Percentiles rank a stretch among this genome's conserved stretches.
These are phyloP conservation scores for Phylloporus arenicola DNA, from an alignment of 768 basidiomycete species.

Conservation along the genomic window DNA sequence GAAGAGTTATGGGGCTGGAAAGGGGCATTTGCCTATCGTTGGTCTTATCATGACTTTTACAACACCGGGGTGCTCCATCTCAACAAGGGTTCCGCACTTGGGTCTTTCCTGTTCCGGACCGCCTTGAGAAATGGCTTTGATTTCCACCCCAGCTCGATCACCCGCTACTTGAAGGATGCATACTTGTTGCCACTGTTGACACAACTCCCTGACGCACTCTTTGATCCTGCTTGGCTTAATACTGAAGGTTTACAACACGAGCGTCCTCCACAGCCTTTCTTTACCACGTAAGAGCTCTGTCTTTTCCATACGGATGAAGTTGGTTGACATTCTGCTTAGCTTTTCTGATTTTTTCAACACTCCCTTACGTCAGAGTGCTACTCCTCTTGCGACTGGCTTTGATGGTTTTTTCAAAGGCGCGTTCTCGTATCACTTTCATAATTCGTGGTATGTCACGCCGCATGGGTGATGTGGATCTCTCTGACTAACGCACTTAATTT, in stretches of 20 bases:
- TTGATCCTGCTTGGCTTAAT: conserved; percentile 76
- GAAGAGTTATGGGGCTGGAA: conserved; percentile 23
- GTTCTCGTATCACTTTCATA: conserved; percentile 93
- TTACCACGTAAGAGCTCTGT: conserved; percentile 53
- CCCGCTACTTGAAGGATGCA: conserved; percentile 36
- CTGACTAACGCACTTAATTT: not conserved
- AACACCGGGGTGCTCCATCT: conserved; percentile 81
- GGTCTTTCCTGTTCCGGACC: conserved; percentile 87
- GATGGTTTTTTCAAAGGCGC: conserved; percentile 55
- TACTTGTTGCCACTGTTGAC: conserved; percentile 70
- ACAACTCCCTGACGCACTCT: conserved; percentile 72
- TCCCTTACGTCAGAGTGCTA: not conserved
- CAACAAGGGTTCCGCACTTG: conserved; percentile 23
- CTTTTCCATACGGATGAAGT: not conserved
- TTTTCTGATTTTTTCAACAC: not conserved
- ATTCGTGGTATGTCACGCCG: conserved; percentile 59
- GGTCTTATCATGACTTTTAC: conserved; percentile 89
- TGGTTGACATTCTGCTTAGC: not conserved
- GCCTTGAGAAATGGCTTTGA: conserved; percentile 87
- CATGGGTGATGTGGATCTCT: not conserved
- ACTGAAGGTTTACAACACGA: conserved; percentile 82
- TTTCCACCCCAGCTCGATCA: conserved; percentile 93
- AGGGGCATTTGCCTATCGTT: conserved; percentile 44
- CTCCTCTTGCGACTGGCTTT: conserved; percentile 66
- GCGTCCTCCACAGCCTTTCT: conserved; percentile 88